These are phyloP conservation scores for Gastrodia elata DNA, from an alignment of 106 monocot species.

Conservation along the genomic window DNA sequence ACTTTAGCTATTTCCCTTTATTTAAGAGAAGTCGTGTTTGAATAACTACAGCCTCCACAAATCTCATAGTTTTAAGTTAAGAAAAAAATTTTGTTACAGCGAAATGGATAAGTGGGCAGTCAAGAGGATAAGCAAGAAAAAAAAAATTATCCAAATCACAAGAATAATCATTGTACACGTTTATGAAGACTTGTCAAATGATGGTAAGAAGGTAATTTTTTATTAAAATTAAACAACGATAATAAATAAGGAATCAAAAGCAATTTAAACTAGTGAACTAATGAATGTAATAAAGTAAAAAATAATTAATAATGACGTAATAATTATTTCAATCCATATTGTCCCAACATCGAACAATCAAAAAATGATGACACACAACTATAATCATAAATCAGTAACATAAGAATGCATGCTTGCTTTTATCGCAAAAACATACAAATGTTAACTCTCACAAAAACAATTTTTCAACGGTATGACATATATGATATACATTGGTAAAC, in stretches of 20 bases:
- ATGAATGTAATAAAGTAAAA: not conserved
- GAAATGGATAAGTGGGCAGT: no score
- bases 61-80: no score
- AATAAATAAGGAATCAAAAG: not conserved
- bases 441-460: not conserved
- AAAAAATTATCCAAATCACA: not conserved
- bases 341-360: not conserved
- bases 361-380: not conserved
- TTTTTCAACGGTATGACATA: not conserved
- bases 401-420: not conserved
- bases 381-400: not conserved
- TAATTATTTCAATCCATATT: not conserved
- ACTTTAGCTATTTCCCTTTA: no score
- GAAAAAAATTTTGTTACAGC: no score
- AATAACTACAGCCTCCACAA: no score
- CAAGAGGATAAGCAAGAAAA: no score
- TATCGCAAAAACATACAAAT: not conserved
- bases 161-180: not conserved
- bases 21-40: no score
- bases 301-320: not conserved
- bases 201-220: not conserved
- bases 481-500: not conserved
- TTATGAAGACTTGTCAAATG: not conserved
- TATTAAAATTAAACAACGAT: not conserved
- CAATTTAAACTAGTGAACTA: not conserved